Conservation (phyloP, 768 basidiomycete genomes). For the Russula dissimulans region DNA sequence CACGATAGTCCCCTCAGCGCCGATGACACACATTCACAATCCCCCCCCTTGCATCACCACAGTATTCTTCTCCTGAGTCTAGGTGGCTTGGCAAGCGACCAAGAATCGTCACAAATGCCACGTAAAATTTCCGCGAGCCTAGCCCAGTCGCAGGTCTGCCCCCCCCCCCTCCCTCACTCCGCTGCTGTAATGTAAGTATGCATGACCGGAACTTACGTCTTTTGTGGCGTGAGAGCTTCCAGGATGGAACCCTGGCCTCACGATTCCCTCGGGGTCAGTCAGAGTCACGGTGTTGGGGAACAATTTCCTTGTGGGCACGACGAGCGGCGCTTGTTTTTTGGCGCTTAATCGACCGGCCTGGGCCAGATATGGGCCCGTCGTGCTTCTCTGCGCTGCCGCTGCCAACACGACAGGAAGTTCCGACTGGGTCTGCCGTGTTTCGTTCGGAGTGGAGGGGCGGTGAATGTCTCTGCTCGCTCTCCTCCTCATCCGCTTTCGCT, state of each 20-base stretch:
- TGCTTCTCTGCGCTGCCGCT: neutral
- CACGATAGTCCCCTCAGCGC: neutral
- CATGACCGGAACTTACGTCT: slow-evolving; percentile 10
- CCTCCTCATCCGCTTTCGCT: neutral
- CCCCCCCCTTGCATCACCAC: neutral
- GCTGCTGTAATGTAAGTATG: neutral
- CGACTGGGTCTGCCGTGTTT: neutral
- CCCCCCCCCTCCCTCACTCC: neutral
- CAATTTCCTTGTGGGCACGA: neutral
- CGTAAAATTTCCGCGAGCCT: slow-evolving; percentile 1
- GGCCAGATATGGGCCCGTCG: neutral
- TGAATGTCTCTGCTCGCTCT: neutral
- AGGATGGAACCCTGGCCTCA: slow-evolving; percentile 2
- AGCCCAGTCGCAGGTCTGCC: neutral
- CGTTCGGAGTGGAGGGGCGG: neutral
- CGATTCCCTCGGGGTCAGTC: too few species aligned
- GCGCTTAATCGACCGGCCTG: neutral
- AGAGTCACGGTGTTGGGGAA: neutral
- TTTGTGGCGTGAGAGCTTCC: slow-evolving; percentile 13
- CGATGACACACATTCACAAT: neutral
- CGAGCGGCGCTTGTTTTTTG: neutral
- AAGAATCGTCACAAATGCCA: neutral
- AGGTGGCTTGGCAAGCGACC: neutral
- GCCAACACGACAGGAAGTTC: neutral
- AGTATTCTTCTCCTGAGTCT: too few species aligned